phyloP scores from a whole-genome alignment of 768 basidiomycete species.

The Lepiota venenata region DNA sequence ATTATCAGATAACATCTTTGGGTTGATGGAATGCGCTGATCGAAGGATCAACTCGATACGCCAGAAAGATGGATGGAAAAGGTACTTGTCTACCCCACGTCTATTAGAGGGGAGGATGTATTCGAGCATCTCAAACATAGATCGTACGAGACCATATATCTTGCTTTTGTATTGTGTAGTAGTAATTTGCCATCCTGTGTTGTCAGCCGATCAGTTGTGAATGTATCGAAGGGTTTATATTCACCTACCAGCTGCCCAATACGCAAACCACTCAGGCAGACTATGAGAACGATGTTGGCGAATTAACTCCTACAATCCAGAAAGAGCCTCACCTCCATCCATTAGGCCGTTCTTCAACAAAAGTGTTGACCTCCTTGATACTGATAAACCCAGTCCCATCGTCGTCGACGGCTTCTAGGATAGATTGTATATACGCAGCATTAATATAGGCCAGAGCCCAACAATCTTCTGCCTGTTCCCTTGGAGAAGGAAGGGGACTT shows the following conservation, averaged over 20 bases:
- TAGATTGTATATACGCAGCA: conserved; percentile 34
- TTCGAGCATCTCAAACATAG: conserved; percentile 26
- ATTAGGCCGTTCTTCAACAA: conserved; percentile 25
- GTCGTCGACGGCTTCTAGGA: conserved; percentile 36
- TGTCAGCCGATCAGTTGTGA: not conserved
- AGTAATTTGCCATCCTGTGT: conserved; percentile 30
- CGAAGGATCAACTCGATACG: conserved; percentile 29
- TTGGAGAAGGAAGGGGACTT: conserved; percentile 10
- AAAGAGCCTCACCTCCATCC: conserved; percentile 28
- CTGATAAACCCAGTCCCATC: conserved; percentile 38
- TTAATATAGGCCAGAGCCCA: conserved; percentile 38
- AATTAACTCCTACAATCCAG: conserved; percentile 12
- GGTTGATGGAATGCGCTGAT: conserved; percentile 25
- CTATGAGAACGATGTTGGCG: conserved; percentile 25
- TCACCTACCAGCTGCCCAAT: conserved; percentile 31
- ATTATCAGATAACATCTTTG: conserved; percentile 22
- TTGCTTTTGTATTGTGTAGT: conserved; percentile 30
- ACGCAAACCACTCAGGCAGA: conserved; percentile 32
- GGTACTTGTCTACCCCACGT: conserved; percentile 29
- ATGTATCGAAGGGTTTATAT: too few relatives aligned
- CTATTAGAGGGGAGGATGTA: conserved; percentile 29
- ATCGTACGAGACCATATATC: conserved; percentile 28
- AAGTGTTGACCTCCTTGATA: conserved; percentile 37
- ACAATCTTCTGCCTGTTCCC: conserved; percentile 25
- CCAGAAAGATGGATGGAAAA: conserved; percentile 30